Base-by-base conservation (phyloP, 202 grass and related monocot genomes). In the Eragrostis tef region DNA sequence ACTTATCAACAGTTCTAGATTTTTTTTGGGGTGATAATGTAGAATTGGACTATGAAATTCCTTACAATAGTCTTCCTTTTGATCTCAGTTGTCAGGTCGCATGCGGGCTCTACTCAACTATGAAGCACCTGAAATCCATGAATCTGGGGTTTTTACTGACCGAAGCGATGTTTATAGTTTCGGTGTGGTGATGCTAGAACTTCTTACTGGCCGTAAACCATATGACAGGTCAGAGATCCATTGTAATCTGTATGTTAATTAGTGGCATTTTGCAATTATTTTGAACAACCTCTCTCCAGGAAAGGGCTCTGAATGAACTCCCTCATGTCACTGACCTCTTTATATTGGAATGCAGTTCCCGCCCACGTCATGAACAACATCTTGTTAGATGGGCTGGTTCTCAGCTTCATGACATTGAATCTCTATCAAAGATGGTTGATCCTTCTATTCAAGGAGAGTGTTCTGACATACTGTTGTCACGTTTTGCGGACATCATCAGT, bases 341-440 rank as follows among this genome's bases (percentile, higher is more conserved):
- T 82, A 46, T 68, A 7, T 74, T 41, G 24, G 48, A 90, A 77
- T 72, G 63, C 92, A 99, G 96, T 88, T 95, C 90, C 64, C 90
- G 90, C 62, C 86, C 85, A 47, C 86, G 93, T 79, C 47, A 64
- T 75, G 96, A 99, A 62, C 96, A 99, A 67, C 92, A 92, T 77
- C 90, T 99, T 66, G 96, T 99, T 69, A 93, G 87, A 88, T 99
- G 96, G 96, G 96, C 96, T 71, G 74, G 44, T 42, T 87, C 93
- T 88, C 93, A 99, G 60, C 83, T 99, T 86, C 96, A 96, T 85
- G 93, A 99, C 62, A 99, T 95, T 49, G 93, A 99, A 64, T 92
- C 89, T 63, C 50, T 99, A 24, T 89, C 90, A 76, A 93, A 89
- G 80, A 95, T 99, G 90, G 92, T 99, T 8, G 89, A 99, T 85